Percentiles rank a stretch among this genome's conserved stretches.
phyloP scores from a whole-genome alignment of 202 grass and related monocot species.

The Digitaria exilis region DNA sequence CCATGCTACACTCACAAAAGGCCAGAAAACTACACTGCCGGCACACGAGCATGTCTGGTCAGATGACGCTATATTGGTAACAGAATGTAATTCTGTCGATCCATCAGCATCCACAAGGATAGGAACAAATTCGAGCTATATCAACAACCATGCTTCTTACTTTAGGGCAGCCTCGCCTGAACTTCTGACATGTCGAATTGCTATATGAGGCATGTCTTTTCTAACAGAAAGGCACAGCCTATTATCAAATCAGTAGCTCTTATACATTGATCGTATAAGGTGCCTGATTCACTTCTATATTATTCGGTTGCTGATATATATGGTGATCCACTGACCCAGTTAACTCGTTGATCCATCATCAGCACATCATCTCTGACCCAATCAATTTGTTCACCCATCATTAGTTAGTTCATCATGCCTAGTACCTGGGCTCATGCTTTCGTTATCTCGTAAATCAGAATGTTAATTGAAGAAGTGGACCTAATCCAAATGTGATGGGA shows the following conservation, averaged over 20 bases:
- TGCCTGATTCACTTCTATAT: neutral
- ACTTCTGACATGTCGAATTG: neutral
- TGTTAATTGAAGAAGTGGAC: neutral
- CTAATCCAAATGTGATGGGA: neutral
- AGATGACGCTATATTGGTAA: neutral
- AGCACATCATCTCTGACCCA: neutral
- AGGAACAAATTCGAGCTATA: neutral
- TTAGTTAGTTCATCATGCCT: neutral
- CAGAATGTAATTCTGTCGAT: neutral
- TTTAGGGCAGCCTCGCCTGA: neutral
- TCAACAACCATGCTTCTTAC: neutral
- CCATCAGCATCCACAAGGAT: neutral
- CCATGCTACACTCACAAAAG: too few relatives aligned
- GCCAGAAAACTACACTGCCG: neutral
- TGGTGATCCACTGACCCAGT: neutral
- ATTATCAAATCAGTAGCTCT: neutral
- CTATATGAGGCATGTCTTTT: neutral
- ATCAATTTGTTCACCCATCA: neutral
- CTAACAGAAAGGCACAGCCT: neutral
- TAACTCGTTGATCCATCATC: neutral
- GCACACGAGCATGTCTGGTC: neutral
- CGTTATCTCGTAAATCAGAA: neutral
- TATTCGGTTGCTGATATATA: neutral
- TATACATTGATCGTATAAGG: neutral
- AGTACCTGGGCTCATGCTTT: neutral